These are phyloP conservation scores for Straminergon stramineum DNA, from an alignment of 225 moss, liverwort and hornwort species.

Conservation along the genomic window DNA sequence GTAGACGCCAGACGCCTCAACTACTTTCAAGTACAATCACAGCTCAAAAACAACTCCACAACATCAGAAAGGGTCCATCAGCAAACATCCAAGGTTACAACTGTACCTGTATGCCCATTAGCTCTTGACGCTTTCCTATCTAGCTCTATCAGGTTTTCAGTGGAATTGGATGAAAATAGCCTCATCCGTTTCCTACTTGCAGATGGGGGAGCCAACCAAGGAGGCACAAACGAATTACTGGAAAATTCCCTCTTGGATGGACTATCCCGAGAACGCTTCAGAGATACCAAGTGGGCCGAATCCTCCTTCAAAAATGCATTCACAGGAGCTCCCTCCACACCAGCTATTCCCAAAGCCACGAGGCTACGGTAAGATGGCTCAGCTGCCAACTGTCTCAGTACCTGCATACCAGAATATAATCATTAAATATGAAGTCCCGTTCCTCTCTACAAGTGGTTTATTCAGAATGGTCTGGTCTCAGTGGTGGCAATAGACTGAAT, in stretches of 20 bases:
- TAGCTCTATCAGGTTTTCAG: slow-evolving; percentile 45
- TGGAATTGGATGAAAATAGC: slow-evolving; percentile 40
- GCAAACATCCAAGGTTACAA: not conserved
- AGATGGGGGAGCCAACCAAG: slow-evolving; percentile 69
- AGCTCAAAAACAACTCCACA: not conserved
- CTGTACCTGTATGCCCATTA: slow-evolving; percentile 42
- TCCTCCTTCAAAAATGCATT: slow-evolving; percentile 81
- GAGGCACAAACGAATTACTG: slow-evolving; percentile 32
- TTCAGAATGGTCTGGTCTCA: not conserved
- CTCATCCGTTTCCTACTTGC: slow-evolving; percentile 65
- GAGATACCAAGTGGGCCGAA: slow-evolving; percentile 49
- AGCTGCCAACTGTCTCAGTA: slow-evolving; percentile 81
- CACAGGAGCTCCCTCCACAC: slow-evolving; percentile 83
- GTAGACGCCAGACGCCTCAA: not conserved
- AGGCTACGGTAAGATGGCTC: slow-evolving; percentile 78
- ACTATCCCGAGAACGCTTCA: slow-evolving; percentile 45
- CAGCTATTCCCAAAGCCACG: slow-evolving; percentile 87
- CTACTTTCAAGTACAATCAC: not conserved
- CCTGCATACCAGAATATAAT: slow-evolving; percentile 30
- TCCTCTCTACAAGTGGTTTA: not conserved
- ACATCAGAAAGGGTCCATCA: not conserved
- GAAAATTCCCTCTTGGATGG: slow-evolving; percentile 18
- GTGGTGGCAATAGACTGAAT: not conserved
- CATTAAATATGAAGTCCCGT: not conserved
- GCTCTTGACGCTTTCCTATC: slow-evolving; percentile 36